Base-by-base conservation (phyloP, 306 rosid species). In the Abrus pulchellus region DNA sequence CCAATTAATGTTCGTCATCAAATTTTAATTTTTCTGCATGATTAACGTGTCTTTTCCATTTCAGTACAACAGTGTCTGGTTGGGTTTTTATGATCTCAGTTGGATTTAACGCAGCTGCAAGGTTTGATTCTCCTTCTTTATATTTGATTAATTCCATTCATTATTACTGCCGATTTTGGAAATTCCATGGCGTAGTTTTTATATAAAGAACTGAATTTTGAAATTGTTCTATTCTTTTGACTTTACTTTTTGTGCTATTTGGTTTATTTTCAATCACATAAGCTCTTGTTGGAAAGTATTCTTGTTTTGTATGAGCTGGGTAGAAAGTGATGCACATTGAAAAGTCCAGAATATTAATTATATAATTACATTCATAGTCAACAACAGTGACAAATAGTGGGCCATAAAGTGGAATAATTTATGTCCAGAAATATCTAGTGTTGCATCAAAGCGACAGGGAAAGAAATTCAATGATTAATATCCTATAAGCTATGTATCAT, bases 21-120 rank as follows among this genome's bases (percentile, higher is more conserved):
- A 36, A 4, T 36, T 36, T 36, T 36, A 36, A 36, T 44, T 44
- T 44, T 5, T 44, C 48, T 44, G 48, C 7, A 2, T 44, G 9
- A 44, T 47, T 45, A 45, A 30, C 6, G 1, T 7, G 27, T 29
- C 13, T 5, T 14, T 45, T 1, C 48, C 40, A 53, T 76, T 69
- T 68, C 92, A 94, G 95, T 74, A 90, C 89, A 1, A 89, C 94
- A 5, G 30, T 94, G 1, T 75, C 87, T 43, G 98, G 97, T 79
- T 89, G 92, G 90, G 91, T 82, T 32, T 87, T 94, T 86, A 91
- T 94, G 98, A 87, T 90, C 77, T 91, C 94, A 11, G 97, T 91
- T 44, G 98, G 98, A 50, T 89, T 94, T 84, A 92, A 94, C 20
- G 98, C 98, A 59, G 98, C 97, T 48, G 93, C 91, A 49, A 94